Evolutionary conservation across 257 asterid species (phyloP), one percentile per base, ranked within the genome.

Genomic region (Eustoma russellianum): DNA sequence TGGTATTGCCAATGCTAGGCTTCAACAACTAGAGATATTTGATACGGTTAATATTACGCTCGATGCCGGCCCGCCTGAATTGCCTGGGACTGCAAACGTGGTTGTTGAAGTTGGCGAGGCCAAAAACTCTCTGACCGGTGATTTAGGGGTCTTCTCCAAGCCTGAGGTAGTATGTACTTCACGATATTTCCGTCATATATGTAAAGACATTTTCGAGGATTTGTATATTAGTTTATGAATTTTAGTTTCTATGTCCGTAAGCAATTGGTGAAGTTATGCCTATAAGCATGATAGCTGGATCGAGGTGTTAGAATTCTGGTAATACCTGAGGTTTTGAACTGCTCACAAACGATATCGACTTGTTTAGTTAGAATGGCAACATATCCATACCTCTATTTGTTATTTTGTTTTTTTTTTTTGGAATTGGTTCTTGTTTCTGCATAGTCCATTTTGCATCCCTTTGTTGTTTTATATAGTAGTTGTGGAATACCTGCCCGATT

Each of bases 41-140:
- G 94, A 92, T 56, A 73, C 97, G 6, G 93, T 85, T 55, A 78
- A 38, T 38, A 78, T 92, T 41, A 83, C 91, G 9, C 79, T 92
- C 5, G 96, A 88, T 65, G 65, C 92, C 0, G 99, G 99, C 0
- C 99, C 99, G 8, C 83, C 80, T 30, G 96, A 88, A 70, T 82
- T 92, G 19, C 97, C 99, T 13, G 96, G 94, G 13, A 88, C 99
- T 1, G 80, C 95, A 10, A 92, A 85, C 44, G 79, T 92, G 16
- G 64, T 92, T 55, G 84, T 92, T 30, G 86, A 81, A 71, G 94
- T 92, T 54, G 65, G 68, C 2, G 99, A 92, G 77, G 64, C 68
- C 33, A 70, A 68, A 61, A 73, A 58, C 56, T 83, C 88, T 44
- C 62, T 88, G 7, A 61, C 78, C 12, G 95, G 92, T 17, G 89